Evolutionary conservation across 2,329 filamentous ascomycete genomes (phyloP).

Genomic region (Emergomyces orientalis): DNA sequence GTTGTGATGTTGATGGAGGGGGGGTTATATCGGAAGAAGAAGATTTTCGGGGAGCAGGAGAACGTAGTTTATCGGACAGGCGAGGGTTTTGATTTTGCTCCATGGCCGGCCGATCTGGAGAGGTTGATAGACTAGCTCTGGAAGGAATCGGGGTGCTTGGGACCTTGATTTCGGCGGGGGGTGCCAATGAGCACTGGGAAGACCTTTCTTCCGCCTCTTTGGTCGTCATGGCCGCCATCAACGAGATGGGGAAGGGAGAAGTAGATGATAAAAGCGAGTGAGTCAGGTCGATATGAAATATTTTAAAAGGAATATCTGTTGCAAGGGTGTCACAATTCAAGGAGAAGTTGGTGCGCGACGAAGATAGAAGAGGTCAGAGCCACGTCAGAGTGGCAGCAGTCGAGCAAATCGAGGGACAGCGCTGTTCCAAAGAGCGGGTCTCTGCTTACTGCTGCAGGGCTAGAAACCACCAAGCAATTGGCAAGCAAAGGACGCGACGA

Average conservation of each 20-base stretch:
- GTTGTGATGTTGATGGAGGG: constrained; percentile 51
- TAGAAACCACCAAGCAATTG: neutral
- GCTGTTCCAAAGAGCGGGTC: neutral
- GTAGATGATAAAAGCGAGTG: neutral
- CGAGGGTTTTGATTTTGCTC: constrained; percentile 25
- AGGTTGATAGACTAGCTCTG: constrained; percentile 28
- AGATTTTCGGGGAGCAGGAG: constrained; percentile 35
- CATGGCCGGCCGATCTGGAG: constrained; percentile 27
- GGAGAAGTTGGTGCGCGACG: neutral
- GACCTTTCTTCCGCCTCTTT: constrained; percentile 22
- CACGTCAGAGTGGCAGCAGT: constrained; percentile 1
- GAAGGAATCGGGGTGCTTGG: constrained; percentile 27
- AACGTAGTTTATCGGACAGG: constrained; percentile 27
- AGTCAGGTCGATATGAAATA: neutral
- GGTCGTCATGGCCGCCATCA: constrained; percentile 22
- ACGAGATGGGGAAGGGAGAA: neutral
- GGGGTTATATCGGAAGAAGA: constrained; percentile 50
- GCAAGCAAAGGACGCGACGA: neutral
- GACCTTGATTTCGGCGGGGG: constrained; percentile 30
- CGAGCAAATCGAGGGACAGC: neutral
- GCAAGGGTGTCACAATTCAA: neutral
- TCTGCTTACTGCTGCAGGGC: neutral
- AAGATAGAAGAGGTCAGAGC: neutral
- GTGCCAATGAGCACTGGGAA: constrained; percentile 30
- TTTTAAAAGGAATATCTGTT: neutral